Evolutionary conservation across 495 filamentous ascomycete genomes (phyloP).

Genomic region (Polyplosphaeria fusca): DNA sequence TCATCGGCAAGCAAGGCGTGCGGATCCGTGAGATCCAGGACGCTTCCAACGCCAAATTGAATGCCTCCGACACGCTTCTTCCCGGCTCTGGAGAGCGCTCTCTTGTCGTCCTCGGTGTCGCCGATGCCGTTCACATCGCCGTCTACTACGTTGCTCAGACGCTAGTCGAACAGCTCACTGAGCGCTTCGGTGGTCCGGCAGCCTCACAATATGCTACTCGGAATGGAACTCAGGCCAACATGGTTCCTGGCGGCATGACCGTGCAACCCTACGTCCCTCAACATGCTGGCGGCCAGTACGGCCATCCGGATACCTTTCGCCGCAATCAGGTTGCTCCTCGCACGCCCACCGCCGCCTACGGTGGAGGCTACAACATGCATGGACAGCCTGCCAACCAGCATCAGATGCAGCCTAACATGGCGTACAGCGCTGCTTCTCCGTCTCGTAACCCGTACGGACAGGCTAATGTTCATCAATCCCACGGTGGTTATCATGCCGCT

Average conservation of each 20-base stretch:
- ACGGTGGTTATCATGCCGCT: slow-evolving; percentile 56
- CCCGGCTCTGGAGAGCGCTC: slow-evolving; percentile 93
- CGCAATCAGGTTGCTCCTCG: slow-evolving; percentile 65
- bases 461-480: slow-evolving; percentile 72
- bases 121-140: slow-evolving; percentile 87
- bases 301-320: slow-evolving; percentile 82
- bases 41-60: slow-evolving; percentile 90
- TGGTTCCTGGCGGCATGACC: slow-evolving; percentile 94
- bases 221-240: slow-evolving; percentile 86
- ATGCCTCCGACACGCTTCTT: slow-evolving; percentile 91
- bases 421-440: slow-evolving; percentile 68
- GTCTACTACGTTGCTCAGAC: slow-evolving; percentile 98
- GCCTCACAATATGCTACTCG: slow-evolving; percentile 96
- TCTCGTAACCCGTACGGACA: slow-evolving; percentile 59
- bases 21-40: slow-evolving; percentile 98
- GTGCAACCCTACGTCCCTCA: slow-evolving; percentile 94
- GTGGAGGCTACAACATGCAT: slow-evolving; percentile 58
- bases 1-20: slow-evolving; percentile 93
- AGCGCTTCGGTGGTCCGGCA: slow-evolving; percentile 91
- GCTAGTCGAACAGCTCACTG: slow-evolving; percentile 90
- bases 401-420: slow-evolving; percentile 61
- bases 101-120: slow-evolving; percentile 62
- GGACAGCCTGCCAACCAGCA: slow-evolving; percentile 56
- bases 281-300: slow-evolving; percentile 85
- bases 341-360: slow-evolving; percentile 42